A percentile compares a stretch with the other conserved stretches of the same genome.
These are phyloP conservation scores for Chalciporus sp. DNA, from an alignment of 1,284 basidiomycete species.

Conservation along the genomic window DNA sequence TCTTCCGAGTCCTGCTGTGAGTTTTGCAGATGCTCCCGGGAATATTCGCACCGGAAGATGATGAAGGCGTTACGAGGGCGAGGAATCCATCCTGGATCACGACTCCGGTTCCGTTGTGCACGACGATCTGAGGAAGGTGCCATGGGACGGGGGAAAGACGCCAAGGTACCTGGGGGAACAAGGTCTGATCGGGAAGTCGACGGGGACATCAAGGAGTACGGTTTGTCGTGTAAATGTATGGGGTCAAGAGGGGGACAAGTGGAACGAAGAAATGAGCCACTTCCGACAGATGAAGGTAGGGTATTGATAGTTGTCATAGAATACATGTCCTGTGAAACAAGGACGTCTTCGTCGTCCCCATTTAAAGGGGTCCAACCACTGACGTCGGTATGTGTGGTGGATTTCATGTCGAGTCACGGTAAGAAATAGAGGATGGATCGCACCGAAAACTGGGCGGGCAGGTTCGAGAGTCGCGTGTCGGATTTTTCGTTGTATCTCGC, in stretches of 20 bases:
- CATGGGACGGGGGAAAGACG: conserved; percentile 1
- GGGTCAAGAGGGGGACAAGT: conserved; percentile 20
- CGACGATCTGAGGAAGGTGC: conserved; percentile 36
- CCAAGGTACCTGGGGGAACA: neutral
- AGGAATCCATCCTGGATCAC: conserved; percentile 68
- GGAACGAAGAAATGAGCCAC: conserved; percentile 10
- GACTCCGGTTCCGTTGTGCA: conserved; percentile 35
- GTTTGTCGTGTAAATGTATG: neutral
- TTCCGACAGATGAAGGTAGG: conserved; percentile 4
- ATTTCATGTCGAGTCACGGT: neutral
- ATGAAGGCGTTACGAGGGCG: conserved; percentile 89
- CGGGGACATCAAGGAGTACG: neutral
- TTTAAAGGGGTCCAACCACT: conserved; percentile 32
- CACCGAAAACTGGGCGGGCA: neutral
- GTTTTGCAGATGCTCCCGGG: conserved; percentile 37
- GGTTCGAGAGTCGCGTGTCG: neutral
- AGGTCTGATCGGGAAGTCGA: neutral
- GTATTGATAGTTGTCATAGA: conserved; percentile 13
- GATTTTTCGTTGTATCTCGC: neutral
- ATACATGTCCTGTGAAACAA: conserved; percentile 20
- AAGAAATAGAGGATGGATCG: neutral
- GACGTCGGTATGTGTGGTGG: conserved; percentile 11
- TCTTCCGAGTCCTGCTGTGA: conserved; percentile 17
- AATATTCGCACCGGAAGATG: conserved; percentile 81
- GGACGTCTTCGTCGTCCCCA: conserved; percentile 33